These are phyloP conservation scores for Eucalyptus curtisii DNA, from an alignment of 345 rosid genomes.

Conservation along the genomic window DNA sequence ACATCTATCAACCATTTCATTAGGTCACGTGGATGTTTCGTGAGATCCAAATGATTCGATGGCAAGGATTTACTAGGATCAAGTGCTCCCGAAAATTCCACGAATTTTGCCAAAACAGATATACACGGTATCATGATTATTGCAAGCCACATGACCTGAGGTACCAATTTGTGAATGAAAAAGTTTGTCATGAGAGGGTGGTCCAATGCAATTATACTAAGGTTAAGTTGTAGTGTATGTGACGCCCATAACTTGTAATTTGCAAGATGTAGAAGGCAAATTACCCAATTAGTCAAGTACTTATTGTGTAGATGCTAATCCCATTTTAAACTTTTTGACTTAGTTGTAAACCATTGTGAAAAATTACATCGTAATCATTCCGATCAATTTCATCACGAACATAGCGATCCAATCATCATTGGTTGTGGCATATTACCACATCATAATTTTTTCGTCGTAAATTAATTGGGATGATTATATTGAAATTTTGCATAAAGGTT, in stretches of 20 bases:
- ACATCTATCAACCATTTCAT: background rate
- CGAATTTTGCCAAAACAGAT: background rate
- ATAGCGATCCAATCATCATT: background rate
- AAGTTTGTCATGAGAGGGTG: background rate
- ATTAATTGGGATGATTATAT: accelerated
- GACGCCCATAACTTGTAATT: background rate
- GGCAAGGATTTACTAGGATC: background rate
- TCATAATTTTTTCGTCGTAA: accelerated
- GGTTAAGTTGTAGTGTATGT: background rate
- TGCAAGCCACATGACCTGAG: background rate
- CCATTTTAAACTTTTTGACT: accelerated
- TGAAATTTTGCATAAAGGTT: background rate
- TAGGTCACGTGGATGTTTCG: background rate
- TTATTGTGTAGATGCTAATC: accelerated
- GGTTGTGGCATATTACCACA: background rate
- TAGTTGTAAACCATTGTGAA: accelerated
- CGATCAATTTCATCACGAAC: accelerated
- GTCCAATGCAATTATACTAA: background rate
- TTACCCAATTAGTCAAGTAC: accelerated
- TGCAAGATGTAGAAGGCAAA: background rate
- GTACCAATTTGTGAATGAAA: background rate
- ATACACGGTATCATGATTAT: background rate
- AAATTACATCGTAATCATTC: background rate
- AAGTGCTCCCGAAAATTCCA: background rate
- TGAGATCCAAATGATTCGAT: background rate